A percentile compares a stretch with the other conserved stretches of the same genome.
Conservation (phyloP, 495 filamentous ascomycete species). For the Penicillium coffeae region DNA sequence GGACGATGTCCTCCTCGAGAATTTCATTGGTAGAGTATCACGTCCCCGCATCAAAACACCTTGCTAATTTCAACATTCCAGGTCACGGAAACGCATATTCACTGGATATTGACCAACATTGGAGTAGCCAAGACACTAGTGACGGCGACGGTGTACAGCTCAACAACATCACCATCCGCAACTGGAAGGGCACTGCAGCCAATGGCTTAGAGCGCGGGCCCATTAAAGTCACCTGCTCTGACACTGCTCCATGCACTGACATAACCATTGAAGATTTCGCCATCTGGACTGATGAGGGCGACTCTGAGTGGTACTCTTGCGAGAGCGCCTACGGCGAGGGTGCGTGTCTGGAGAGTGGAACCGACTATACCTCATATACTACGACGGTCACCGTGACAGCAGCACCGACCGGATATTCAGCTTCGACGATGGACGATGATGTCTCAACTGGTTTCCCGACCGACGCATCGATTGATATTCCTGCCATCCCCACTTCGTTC, state of each 20-base stretch:
- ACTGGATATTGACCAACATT: conserved; percentile 54
- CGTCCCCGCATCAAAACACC: background rate
- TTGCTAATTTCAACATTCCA: conserved; percentile 13
- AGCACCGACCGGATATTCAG: conserved; percentile 44
- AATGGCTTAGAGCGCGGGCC: conserved; percentile 49
- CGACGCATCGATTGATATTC: conserved; percentile 49
- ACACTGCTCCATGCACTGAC: conserved; percentile 49
- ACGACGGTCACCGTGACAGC: conserved; percentile 34
- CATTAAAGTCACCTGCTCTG: conserved; percentile 44
- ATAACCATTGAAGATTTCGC: conserved; percentile 50
- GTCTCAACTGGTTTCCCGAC: conserved; percentile 41
- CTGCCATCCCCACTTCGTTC: conserved; percentile 51
- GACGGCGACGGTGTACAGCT: conserved; percentile 48
- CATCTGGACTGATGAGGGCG: conserved; percentile 58
- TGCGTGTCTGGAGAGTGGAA: conserved; percentile 37
- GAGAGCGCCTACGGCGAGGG: conserved; percentile 49
- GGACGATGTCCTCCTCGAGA: conserved; percentile 48
- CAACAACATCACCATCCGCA: conserved; percentile 48
- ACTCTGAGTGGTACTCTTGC: conserved; percentile 42
- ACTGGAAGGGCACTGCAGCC: conserved; percentile 55
- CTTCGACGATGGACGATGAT: conserved; percentile 47
- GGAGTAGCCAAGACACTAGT: conserved; percentile 36
- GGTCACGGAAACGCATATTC: conserved; percentile 50
- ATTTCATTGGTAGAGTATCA: conserved; percentile 48
- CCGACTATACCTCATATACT: conserved; percentile 22